Evolutionary conservation across 371 early-diverging fungal species (phyloP), one percentile per base, ranked within the genome.

Genomic region (Mortierella sp.): DNA sequence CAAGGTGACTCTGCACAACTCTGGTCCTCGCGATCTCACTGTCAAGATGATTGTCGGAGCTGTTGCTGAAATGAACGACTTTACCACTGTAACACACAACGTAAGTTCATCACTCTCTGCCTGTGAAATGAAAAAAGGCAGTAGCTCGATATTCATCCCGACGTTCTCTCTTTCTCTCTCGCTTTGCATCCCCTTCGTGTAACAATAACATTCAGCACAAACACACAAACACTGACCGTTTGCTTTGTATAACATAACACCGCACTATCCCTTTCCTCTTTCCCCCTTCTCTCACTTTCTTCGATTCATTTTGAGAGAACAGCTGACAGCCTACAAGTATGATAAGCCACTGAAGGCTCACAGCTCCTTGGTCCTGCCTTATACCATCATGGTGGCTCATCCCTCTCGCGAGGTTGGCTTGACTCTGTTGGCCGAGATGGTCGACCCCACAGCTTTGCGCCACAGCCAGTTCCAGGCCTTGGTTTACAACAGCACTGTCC

Each of bases 401-500:
- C 75, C 75, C 45, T 45, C 60, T 4, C 57, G 57, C 45, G 75
- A 63, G 50, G 57, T 26, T 28, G 42, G 68, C 2, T 24, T 68
- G 42, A 68, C 68, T 4, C 68, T 68, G 24, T 68, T 68, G 68
- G 68, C 68, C 24, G 42, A 68, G 44, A 8, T 57, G 50, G n/a
- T 58, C 26, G 75, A 60, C 31, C 63, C 60, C 26, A 28, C 24
- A 19, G 24, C 45, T 38, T 16, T 28, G 19, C 34, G 45, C 21
- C 57, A 75, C 21, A 26, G 45, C 47, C 65, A 60, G 9, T 47
- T 60, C 65, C 31, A 63, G 14, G 75, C 47, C 21, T n/a, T 75
- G 38, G 47, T 75, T 65, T 75, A 48, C 63, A 75, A 75, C 75
- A 58, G 75, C 34, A 75, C 75, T 31, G 75, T 75, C 63, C 57